These are phyloP conservation scores for Mucor circinelloides DNA, from an alignment of 371 early-diverging fungal genomes.

Conservation along the genomic window DNA sequence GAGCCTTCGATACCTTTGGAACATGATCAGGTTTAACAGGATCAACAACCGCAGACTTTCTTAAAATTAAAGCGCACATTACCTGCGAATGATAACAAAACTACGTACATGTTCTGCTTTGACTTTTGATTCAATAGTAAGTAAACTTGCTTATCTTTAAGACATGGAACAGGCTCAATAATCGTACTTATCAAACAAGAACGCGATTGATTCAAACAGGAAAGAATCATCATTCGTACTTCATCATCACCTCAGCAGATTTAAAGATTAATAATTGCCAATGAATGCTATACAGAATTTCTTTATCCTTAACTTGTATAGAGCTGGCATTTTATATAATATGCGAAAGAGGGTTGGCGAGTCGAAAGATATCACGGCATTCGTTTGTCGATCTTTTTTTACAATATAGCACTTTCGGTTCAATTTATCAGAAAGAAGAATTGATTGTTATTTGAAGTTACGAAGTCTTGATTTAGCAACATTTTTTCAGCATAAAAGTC, in stretches of 20 bases:
- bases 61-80: not conserved
- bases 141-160: conserved; percentile 54
- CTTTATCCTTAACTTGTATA: too few relatives aligned
- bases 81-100: not conserved
- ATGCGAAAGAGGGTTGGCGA: too few relatives aligned
- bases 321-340: too few relatives aligned
- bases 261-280: not conserved
- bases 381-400: too few relatives aligned
- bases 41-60: conserved; percentile 52
- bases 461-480: not conserved
- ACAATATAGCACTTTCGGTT: too few relatives aligned
- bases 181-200: conserved; percentile 27
- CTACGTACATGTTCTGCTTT: conserved; percentile 40
- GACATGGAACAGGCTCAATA: conserved; percentile 34
- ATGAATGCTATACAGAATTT: too few relatives aligned
- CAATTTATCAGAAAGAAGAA: too few relatives aligned
- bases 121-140: conserved; percentile 69
- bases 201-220: conserved; percentile 19
- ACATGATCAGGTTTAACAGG: conserved; percentile 62
- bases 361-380: too few relatives aligned
- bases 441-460: too few relatives aligned
- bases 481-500: not conserved
- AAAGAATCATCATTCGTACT: conserved; percentile 12
- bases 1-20: conserved; percentile 28
- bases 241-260: not conserved